phyloP scores from a whole-genome alignment of 2,329 filamentous ascomycete genomes.

The Fusarium sp. region DNA sequence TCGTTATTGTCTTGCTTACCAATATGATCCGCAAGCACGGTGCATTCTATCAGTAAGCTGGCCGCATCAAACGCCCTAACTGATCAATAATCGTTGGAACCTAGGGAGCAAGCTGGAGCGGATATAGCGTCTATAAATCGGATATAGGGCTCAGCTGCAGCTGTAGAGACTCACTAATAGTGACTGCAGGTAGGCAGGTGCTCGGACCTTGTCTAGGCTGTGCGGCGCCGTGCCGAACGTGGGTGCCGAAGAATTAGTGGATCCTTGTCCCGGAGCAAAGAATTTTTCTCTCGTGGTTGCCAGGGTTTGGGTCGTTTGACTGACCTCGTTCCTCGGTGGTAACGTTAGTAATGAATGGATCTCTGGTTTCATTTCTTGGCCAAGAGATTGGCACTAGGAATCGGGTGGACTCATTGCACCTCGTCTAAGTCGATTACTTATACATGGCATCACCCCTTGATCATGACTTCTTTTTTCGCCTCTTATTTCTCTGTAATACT shows the following conservation, averaged over 20 bases:
- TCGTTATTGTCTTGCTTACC: slow-evolving; percentile 10
- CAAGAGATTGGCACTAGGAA: slow-evolving; percentile 17
- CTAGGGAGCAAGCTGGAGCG: neutral
- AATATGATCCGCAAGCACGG: slow-evolving; percentile 19
- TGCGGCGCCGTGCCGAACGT: slow-evolving; percentile 38
- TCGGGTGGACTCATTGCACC: slow-evolving; percentile 4
- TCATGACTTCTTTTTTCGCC: neutral
- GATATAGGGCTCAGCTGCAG: slow-evolving; percentile 22
- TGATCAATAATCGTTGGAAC: neutral
- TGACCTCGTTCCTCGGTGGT: slow-evolving; percentile 9
- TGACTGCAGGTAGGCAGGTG: neutral
- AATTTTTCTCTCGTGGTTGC: slow-evolving; percentile 16
- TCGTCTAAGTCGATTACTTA: slow-evolving; percentile 25
- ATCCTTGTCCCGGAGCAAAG: slow-evolving; percentile 17
- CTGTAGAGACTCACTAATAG: neutral
- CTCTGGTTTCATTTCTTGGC: slow-evolving; percentile 13
- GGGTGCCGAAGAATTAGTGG: slow-evolving; percentile 39
- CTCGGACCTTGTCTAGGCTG: slow-evolving; percentile 7
- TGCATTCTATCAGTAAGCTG: neutral
- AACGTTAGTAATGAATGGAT: slow-evolving; percentile 30
- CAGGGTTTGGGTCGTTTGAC: slow-evolving; percentile 28
- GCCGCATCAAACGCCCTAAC: neutral
- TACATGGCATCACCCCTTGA: slow-evolving; percentile 37
- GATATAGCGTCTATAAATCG: slow-evolving; percentile 30
- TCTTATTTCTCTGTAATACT: neutral